phyloP scores from a whole-genome alignment of 2,329 filamentous ascomycete genomes.

The Epichloe festucae region DNA sequence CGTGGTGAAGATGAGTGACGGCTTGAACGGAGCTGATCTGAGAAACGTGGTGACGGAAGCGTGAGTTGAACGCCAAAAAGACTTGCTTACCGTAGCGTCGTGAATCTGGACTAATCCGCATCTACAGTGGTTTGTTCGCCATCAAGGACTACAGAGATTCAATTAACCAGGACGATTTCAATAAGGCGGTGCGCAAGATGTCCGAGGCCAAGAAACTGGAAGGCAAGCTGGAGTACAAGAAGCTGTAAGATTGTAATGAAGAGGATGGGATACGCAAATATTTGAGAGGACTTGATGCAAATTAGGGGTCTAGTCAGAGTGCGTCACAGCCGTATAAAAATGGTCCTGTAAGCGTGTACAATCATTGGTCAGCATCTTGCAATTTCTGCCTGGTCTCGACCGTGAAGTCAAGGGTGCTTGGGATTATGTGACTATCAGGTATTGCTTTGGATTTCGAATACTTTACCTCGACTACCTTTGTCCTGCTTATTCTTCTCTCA shows the following conservation, averaged over 20 bases:
- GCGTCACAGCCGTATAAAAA: neutral
- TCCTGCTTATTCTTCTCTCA: no score
- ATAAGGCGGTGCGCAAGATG: constrained; percentile 96
- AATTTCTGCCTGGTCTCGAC: neutral
- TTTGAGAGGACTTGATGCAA: neutral
- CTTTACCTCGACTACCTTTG: no score
- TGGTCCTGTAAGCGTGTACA: neutral
- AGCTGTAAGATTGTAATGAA: constrained; percentile 48
- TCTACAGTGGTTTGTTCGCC: constrained; percentile 70
- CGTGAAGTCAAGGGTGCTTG: no score
- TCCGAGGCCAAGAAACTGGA: constrained; percentile 97
- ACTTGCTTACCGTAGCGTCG: neutral
- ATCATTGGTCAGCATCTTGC: neutral
- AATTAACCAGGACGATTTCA: constrained; percentile 98
- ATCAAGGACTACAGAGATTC: constrained; percentile 97
- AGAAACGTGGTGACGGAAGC: constrained; percentile 97
- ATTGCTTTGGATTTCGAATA: no score
- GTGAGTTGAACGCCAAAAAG: constrained; percentile 43
- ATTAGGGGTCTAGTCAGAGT: neutral
- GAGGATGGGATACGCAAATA: neutral
- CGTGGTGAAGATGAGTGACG: constrained; percentile 99
- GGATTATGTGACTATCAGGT: no score
- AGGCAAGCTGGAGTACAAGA: constrained; percentile 96
- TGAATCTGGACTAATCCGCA: neutral
- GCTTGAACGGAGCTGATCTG: constrained; percentile 92